phyloP scores from a whole-genome alignment of 2,329 filamentous ascomycete species.

The Purpureocillium takamizusanense region DNA sequence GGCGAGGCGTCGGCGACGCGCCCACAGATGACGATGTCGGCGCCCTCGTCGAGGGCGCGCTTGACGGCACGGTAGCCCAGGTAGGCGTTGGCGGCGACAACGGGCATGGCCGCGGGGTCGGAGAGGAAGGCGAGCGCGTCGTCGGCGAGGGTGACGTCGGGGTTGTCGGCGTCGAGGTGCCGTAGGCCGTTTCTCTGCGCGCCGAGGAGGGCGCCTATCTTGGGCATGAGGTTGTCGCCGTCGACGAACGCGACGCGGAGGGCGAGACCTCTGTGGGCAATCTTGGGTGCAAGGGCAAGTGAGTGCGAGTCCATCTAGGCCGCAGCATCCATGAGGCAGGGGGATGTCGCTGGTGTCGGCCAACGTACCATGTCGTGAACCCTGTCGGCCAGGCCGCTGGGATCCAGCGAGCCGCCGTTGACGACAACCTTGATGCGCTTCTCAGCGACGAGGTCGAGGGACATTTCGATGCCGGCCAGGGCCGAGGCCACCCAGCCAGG shows the following conservation, averaged over 20 bases:
- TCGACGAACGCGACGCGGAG: constrained; percentile 28
- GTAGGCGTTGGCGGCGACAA: constrained; percentile 35
- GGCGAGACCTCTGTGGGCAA: constrained; percentile 15
- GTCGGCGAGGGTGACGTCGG: constrained; percentile 9
- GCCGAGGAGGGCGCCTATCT: constrained; percentile 5
- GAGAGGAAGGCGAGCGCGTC: constrained; percentile 10
- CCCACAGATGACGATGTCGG: constrained; percentile 33
- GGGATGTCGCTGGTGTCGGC: no score
- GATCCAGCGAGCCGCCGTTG: constrained; percentile 48
- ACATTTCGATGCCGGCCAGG: constrained; percentile 13
- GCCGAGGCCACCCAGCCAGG: constrained; percentile 13
- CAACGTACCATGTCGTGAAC: constrained; percentile 11
- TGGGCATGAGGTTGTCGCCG: constrained; percentile 25
- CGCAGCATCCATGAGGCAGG: no score
- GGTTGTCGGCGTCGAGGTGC: constrained; percentile 15
- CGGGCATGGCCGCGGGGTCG: constrained; percentile 7
- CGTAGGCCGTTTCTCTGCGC: neutral
- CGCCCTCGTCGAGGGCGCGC: constrained; percentile 25
- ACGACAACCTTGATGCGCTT: constrained; percentile 45
- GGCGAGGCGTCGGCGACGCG: constrained; percentile 34
- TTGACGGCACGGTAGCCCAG: constrained; percentile 37
- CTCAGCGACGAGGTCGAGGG: constrained; percentile 23
- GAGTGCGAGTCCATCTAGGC: no score
- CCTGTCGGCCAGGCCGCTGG: constrained; percentile 35
- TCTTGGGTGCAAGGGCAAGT: constrained; percentile 6